Evolutionary conservation across 208 protist genomes (phyloP), one percentile per base, ranked within the genome.

Genomic region (Perkinsela sp.): DNA sequence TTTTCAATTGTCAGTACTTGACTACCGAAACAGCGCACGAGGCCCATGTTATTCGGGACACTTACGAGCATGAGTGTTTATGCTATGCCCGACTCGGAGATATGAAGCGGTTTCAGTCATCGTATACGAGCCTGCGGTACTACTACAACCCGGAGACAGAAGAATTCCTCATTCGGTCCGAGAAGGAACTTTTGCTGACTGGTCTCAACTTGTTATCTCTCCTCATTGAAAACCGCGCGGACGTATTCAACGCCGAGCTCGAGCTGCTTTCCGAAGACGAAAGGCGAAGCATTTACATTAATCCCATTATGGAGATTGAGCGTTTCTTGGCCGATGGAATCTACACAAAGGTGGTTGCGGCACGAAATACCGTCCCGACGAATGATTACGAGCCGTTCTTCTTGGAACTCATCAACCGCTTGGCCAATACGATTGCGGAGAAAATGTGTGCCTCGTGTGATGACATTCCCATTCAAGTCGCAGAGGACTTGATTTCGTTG

Each of bases 161-260:
- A 57, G 40, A 6, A 22, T 6, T 57, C 40, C 6, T 57, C 40
- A 6, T 22, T 6, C 13, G 13, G 40, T 57, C 40, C 13, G 40
- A 6, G 40, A 57, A 57, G 40, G 13, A 57, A 22, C 40, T 22
- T 1, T 31, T 76, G 31, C 67, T 76, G 30, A 30, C 66, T 1
- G 73, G 73, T 57, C 48, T 76, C 2, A 71, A 76, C 66, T 28
- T 76, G 1, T 30, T 76, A 1, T 15, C 66, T 28, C 65, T 76
- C 31, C 68, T 76, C 15, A 29, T 32, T n/a, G 66, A 70, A 65
- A 73, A 76, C 57, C 30, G 30, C 29, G 66, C 67, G 40, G 71
- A 31, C 22, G 72, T 75, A 32, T 76, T 76, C 31, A 70, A 76
- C 65, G 74, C 73, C 6, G 71, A 76, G 32, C 48, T 76, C 2